These are phyloP conservation scores for Ormosia semicastrata DNA, from an alignment of 306 rosid genomes.

Conservation along the genomic window DNA sequence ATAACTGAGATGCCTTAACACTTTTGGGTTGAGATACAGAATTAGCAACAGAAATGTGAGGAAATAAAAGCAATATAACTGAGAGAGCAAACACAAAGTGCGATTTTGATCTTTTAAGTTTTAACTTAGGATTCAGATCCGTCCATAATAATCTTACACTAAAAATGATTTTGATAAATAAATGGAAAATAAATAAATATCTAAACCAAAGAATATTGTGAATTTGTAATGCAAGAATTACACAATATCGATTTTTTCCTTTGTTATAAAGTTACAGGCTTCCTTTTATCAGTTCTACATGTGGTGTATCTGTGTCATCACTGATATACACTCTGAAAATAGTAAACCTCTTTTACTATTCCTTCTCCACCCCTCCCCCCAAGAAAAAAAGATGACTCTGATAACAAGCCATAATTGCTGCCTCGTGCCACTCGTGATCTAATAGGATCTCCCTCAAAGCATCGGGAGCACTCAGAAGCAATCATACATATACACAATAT, in stretches of 20 bases:
- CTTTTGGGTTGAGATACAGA: background rate
- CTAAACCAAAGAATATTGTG: background rate
- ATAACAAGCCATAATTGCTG: slow-evolving; percentile 50
- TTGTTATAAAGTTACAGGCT: slow-evolving; percentile 1
- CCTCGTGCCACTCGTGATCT: slow-evolving; percentile 62
- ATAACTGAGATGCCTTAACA: background rate
- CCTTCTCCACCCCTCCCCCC: background rate
- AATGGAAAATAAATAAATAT: background rate
- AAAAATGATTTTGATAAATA: background rate
- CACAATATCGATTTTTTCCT: background rate
- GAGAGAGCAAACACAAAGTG: background rate
- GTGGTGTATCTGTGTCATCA: slow-evolving; percentile 24
- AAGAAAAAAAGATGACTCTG: background rate
- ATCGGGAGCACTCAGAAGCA: slow-evolving; percentile 39
- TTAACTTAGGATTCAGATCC: background rate
- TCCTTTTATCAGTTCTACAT: background rate
- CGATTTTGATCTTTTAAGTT: background rate
- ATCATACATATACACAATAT: slow-evolving; percentile 22
- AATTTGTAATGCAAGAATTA: background rate
- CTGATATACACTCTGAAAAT: background rate
- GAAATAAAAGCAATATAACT: background rate
- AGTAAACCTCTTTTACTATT: slow-evolving; percentile 9
- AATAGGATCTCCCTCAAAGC: slow-evolving; percentile 19
- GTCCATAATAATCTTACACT: background rate
- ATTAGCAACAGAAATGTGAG: background rate